Evolutionary conservation across 306 rosid species (phyloP).

Genomic region (Cajanus cajan): DNA sequence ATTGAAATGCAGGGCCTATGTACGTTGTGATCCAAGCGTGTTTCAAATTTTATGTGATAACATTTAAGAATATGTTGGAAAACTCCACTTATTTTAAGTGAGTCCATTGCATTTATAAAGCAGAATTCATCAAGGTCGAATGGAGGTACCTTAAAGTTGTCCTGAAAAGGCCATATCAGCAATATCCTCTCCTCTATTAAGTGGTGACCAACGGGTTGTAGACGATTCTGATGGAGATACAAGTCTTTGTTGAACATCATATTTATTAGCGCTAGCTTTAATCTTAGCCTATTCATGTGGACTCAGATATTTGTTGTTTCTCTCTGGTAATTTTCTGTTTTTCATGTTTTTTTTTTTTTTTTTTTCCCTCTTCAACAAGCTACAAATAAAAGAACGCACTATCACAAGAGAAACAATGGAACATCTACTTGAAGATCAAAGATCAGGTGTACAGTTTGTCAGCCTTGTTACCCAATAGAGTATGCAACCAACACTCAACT

Average conservation of each 20-base stretch:
- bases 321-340: neutral
- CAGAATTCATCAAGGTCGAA: neutral
- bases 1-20: slow-evolving; percentile 19
- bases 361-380: no score
- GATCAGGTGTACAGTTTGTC: no score
- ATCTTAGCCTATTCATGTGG: neutral
- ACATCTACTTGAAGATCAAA: no score
- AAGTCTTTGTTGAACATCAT: slow-evolving; percentile 15
- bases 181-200: neutral
- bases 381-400: no score
- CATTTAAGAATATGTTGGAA: slow-evolving; percentile 11
- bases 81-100: slow-evolving; percentile 3
- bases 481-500: no score
- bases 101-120: slow-evolving; percentile 2
- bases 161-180: neutral
- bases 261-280: slow-evolving; percentile 4
- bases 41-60: slow-evolving; percentile 24
- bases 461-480: no score
- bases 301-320: neutral
- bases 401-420: no score
- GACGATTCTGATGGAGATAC: neutral
- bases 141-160: neutral
- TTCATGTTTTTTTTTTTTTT: neutral
- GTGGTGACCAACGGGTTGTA: slow-evolving; percentile 1
- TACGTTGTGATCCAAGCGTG: slow-evolving; percentile 30